Evolutionary conservation across 2,329 filamentous ascomycete genomes (phyloP).

Genomic region (Harringtonia aguacate): DNA sequence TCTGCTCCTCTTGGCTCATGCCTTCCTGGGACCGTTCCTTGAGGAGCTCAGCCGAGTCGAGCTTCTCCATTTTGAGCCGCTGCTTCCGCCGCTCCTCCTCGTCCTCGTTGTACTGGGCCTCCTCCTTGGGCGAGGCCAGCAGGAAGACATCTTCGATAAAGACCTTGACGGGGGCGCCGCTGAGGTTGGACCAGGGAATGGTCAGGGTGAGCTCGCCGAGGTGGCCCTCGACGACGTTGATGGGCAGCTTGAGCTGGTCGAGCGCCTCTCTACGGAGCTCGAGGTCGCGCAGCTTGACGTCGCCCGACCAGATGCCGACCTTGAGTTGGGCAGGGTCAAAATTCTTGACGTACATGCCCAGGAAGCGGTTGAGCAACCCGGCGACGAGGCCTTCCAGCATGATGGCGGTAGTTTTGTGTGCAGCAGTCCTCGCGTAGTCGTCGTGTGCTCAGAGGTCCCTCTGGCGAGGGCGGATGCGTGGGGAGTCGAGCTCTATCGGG

Average conservation of each 20-base stretch:
- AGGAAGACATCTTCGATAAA: conserved; percentile 96
- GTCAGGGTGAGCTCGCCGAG: conserved; percentile 82
- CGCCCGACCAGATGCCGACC: conserved; percentile 97
- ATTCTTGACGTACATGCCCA: conserved; percentile 99
- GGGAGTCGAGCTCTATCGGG: neutral
- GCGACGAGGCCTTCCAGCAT: conserved; percentile 98
- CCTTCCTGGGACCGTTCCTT: conserved; percentile 90
- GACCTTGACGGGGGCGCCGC: conserved; percentile 88
- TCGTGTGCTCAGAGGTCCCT: no score
- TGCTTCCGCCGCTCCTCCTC: conserved; percentile 83
- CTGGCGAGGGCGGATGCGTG: neutral
- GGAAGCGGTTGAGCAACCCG: conserved; percentile 93
- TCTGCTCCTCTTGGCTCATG: conserved; percentile 87
- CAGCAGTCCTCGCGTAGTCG: no score
- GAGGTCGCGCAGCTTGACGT: conserved; percentile 89
- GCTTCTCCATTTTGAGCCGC: conserved; percentile 95
- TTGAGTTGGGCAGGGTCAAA: conserved; percentile 97
- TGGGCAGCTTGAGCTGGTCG: conserved; percentile 89
- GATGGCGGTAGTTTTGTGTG: conserved; percentile 37
- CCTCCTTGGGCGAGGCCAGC: conserved; percentile 88
- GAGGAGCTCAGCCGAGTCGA: conserved; percentile 89
- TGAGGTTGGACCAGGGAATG: conserved; percentile 95
- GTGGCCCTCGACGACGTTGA: conserved; percentile 94
- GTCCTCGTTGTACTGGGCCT: conserved; percentile 83
- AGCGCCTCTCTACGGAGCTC: conserved; percentile 90